A percentile compares a stretch with the other conserved stretches of the same genome.
Conservation (phyloP, 805 yeast genomes). For the Danielozyma ontarioensis region DNA sequence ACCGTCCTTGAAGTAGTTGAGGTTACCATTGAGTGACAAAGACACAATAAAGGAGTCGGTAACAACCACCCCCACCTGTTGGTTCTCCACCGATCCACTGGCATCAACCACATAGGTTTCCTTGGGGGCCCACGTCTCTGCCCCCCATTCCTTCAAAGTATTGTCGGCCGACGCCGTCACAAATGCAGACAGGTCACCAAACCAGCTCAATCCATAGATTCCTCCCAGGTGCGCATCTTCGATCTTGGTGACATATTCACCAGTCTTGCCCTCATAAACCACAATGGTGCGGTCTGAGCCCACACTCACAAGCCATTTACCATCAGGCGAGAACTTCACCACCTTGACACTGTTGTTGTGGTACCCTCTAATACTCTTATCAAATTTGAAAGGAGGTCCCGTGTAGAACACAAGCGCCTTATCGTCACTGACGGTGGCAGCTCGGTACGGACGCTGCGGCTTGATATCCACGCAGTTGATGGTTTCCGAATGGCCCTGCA, state of each 20-base stretch:
- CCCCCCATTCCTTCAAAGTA: conserved; percentile 61
- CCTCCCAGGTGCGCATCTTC: conserved; percentile 68
- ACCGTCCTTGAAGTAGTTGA: conserved; percentile 51
- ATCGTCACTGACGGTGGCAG: conserved; percentile 91
- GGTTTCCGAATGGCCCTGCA: conserved; percentile 83
- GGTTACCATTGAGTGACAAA: conserved; percentile 65
- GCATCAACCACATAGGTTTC: conserved; percentile 45
- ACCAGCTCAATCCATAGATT: conserved; percentile 74
- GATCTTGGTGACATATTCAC: conserved; percentile 58
- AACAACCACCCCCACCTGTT: conserved; percentile 75
- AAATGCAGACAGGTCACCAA: conserved; percentile 47
- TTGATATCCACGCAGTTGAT: conserved; percentile 82
- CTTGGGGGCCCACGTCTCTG: conserved; percentile 28
- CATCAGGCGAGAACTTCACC: conserved; percentile 78
- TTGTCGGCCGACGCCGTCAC: conserved; percentile 85
- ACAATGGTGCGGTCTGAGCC: conserved; percentile 80
- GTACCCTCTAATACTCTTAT: conserved; percentile 61
- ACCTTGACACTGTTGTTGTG: conserved; percentile 79
- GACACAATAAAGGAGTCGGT: conserved; percentile 53
- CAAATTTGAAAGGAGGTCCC: conserved; percentile 94
- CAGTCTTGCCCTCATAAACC: conserved; percentile 82
- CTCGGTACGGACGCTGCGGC: conserved; percentile 85
- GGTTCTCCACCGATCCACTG: conserved; percentile 45
- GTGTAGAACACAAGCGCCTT: conserved; percentile 74
- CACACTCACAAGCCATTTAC: conserved; percentile 67